Conservation (phyloP, 768 basidiomycete species). For the Artomyces pyxidatus region DNA sequence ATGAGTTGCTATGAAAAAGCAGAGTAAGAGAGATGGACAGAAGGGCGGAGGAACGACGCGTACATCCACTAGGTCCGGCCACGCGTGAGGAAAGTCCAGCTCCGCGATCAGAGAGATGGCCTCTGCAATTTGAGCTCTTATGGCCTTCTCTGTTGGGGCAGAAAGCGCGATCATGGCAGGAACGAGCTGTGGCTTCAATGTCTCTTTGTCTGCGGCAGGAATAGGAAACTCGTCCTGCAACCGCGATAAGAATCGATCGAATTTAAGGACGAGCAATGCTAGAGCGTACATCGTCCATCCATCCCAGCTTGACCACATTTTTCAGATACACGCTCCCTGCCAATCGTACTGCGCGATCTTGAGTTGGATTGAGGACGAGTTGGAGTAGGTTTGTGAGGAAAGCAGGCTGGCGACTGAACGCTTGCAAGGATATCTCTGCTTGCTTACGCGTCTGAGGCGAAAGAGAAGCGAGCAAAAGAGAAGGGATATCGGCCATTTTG, state of each 20-base stretch:
- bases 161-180: slow-evolving; percentile 89
- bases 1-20: slow-evolving; percentile 72
- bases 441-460: slow-evolving; percentile 62
- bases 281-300: slow-evolving; percentile 66
- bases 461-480: slow-evolving; percentile 66
- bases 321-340: slow-evolving; percentile 89
- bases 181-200: slow-evolving; percentile 71
- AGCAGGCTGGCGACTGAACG: slow-evolving; percentile 61
- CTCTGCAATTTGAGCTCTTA: slow-evolving; percentile 86
- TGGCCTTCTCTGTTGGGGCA: slow-evolving; percentile 56
- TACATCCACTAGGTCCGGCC: slow-evolving; percentile 88
- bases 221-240: slow-evolving; percentile 67
- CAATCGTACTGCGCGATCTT: slow-evolving; percentile 64
- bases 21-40: not conserved
- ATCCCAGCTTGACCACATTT: slow-evolving; percentile 79
- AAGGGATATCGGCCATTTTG: slow-evolving; percentile 58
- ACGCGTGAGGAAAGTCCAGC: slow-evolving; percentile 83
- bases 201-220: slow-evolving; percentile 58
- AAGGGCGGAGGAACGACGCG: slow-evolving; percentile 25
- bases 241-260: slow-evolving; percentile 3
- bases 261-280: not conserved
- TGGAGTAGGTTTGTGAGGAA: slow-evolving; percentile 75
- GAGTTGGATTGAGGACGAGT: slow-evolving; percentile 63
- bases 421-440: slow-evolving; percentile 70
- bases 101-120: slow-evolving; percentile 87